Evolutionary conservation across 306 rosid genomes (phyloP).

Genomic region (Adenanthera pavonina): DNA sequence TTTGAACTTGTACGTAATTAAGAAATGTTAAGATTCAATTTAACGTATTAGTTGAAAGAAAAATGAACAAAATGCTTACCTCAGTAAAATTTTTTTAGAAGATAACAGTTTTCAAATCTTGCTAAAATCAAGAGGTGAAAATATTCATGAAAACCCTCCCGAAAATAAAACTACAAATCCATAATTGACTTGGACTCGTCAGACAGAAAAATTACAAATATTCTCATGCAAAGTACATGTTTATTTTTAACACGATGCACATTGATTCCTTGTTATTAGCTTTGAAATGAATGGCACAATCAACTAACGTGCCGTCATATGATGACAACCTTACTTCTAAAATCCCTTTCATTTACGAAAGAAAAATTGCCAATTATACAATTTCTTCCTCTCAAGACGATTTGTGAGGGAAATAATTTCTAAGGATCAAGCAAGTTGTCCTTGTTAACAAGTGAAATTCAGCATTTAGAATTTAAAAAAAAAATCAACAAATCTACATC

Average conservation of each 20-base stretch:
- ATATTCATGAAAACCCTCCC: background rate
- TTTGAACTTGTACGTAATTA: too few relatives aligned
- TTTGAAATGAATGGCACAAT: too few relatives aligned
- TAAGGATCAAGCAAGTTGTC: too few relatives aligned
- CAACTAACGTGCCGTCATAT: too few relatives aligned
- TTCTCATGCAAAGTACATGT: background rate
- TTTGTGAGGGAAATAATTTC: too few relatives aligned
- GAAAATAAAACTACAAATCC: background rate
- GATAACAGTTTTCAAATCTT: background rate
- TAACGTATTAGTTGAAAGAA: too few relatives aligned
- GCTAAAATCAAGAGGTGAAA: background rate
- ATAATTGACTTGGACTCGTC: background rate
- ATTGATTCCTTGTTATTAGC: background rate
- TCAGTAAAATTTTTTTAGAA: background rate
- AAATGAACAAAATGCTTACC: background rate
- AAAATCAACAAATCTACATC: too few relatives aligned
- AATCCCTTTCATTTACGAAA: too few relatives aligned
- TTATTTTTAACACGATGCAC: background rate
- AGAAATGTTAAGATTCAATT: too few relatives aligned
- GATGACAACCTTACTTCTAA: too few relatives aligned
- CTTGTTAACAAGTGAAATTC: too few relatives aligned
- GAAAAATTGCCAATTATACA: background rate
- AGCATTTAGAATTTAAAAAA: too few relatives aligned
- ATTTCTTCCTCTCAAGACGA: background rate
- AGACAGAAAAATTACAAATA: background rate